These are phyloP conservation scores for Blastobotrys ciferrii DNA, from an alignment of 1,139 yeast genomes.

Conservation along the genomic window DNA sequence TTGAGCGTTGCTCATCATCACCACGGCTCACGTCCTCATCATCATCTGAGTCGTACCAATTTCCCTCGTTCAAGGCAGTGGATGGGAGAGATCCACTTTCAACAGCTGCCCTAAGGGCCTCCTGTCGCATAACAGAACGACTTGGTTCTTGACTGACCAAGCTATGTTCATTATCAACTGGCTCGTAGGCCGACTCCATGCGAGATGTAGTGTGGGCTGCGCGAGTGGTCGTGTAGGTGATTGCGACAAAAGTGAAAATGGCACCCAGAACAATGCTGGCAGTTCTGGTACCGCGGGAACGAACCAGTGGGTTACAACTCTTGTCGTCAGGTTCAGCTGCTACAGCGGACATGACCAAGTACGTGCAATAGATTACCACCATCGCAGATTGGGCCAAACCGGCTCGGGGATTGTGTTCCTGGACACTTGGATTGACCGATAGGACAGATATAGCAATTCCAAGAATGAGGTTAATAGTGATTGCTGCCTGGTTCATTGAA, in stretches of 20 bases:
- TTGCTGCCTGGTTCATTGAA: constrained; percentile 86
- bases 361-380: constrained; percentile 93
- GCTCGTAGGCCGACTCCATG: constrained; percentile 32
- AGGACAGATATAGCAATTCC: constrained; percentile 61
- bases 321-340: constrained; percentile 96
- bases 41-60: constrained; percentile 45
- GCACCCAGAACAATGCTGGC: constrained; percentile 89
- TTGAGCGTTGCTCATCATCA: constrained; percentile 65
- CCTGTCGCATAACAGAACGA: constrained; percentile 75
- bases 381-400: constrained; percentile 96
- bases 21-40: constrained; percentile 31
- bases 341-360: constrained; percentile 88
- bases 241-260: constrained; percentile 86
- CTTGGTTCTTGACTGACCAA: constrained; percentile 55
- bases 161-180: constrained; percentile 37
- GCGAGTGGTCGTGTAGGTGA: constrained; percentile 95
- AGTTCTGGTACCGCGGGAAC: constrained; percentile 88
- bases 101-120: constrained; percentile 90
- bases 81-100: constrained; percentile 94
- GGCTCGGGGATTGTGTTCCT: constrained; percentile 90
- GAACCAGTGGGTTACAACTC: constrained; percentile 83
- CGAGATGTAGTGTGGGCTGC: constrained; percentile 62
- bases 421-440: constrained; percentile 80
- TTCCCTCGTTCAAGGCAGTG: constrained; percentile 73
- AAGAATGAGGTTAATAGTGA: constrained; percentile 68